These are phyloP conservation scores for Fallopia convolvulus DNA, from an alignment of 148 eudicot species.

Conservation along the genomic window DNA sequence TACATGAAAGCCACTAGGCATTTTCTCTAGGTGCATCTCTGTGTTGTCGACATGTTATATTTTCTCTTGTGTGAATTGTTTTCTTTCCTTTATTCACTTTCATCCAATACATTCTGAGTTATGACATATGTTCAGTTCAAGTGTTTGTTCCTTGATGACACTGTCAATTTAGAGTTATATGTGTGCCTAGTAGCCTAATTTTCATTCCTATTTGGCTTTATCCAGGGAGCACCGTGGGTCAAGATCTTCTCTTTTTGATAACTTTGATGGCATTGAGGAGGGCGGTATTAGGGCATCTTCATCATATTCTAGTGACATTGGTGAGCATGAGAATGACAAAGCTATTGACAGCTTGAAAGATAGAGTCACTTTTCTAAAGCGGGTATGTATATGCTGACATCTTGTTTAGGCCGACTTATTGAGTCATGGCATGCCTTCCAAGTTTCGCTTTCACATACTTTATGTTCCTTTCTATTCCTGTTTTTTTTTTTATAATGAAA, in stretches of 20 bases:
- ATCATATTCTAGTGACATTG: slow-evolving; percentile 47
- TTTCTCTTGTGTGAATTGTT: neutral
- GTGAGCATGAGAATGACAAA: slow-evolving; percentile 62
- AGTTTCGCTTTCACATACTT: neutral
- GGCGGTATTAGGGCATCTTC: slow-evolving; percentile 79
- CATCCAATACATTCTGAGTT: neutral
- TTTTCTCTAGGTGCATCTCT: neutral
- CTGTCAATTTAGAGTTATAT: neutral
- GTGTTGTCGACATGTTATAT: neutral
- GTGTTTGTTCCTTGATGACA: neutral
- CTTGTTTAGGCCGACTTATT: neutral
- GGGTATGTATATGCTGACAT: slow-evolving; percentile 33
- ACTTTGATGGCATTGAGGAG: slow-evolving; percentile 57
- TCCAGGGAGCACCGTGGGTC: slow-evolving; percentile 64
- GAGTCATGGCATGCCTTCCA: neutral
- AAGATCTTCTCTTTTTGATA: slow-evolving; percentile 53
- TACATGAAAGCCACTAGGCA: neutral
- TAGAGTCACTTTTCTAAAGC: slow-evolving; percentile 67
- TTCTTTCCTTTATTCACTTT: neutral
- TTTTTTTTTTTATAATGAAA: neutral
- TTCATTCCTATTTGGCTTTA: neutral
- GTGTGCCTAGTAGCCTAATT: neutral
- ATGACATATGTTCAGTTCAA: neutral
- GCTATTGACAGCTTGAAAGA: slow-evolving; percentile 66
- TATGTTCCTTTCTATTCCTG: neutral